Conservation (phyloP, 495 filamentous ascomycete species). For the Articulospora tetracladia region DNA sequence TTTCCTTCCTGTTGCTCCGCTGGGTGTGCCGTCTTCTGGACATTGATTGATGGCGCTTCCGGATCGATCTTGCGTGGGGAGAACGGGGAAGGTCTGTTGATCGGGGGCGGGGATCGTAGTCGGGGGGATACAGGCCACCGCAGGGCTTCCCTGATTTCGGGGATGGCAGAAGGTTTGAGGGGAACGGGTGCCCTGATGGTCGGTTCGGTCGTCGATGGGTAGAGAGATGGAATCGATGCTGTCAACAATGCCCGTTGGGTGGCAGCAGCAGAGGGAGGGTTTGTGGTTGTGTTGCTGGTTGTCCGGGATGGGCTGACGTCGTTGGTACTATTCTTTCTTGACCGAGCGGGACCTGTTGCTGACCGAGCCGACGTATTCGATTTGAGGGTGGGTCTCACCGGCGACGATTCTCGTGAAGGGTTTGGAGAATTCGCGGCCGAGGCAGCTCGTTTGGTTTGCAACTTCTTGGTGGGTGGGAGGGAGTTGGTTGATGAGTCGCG, state of each 20-base stretch:
- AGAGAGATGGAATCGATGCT: slow-evolving; percentile 55
- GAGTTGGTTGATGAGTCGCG: slow-evolving; percentile 21
- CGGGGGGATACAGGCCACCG: slow-evolving; percentile 66
- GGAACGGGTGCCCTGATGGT: slow-evolving; percentile 55
- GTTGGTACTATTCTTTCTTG: slow-evolving; percentile 64
- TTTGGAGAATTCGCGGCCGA: slow-evolving; percentile 44
- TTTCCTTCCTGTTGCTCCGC: slow-evolving; percentile 31
- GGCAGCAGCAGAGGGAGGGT: slow-evolving; percentile 54
- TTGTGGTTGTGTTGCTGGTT: slow-evolving; percentile 40
- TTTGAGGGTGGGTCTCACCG: slow-evolving; percentile 34
- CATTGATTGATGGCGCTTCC: slow-evolving; percentile 48
- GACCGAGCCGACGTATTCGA: slow-evolving; percentile 24
- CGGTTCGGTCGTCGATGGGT: slow-evolving; percentile 45
- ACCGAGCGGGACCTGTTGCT: slow-evolving; percentile 39
- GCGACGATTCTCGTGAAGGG: slow-evolving; percentile 48
- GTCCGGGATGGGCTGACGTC: slow-evolving; percentile 65
- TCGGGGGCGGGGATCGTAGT: slow-evolving; percentile 64
- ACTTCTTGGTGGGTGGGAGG: slow-evolving; percentile 22
- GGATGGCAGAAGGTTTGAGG: slow-evolving; percentile 49
- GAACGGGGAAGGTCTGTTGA: slow-evolving; percentile 34
- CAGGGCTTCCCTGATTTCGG: slow-evolving; percentile 51
- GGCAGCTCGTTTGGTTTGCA: slow-evolving; percentile 23
- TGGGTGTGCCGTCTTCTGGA: slow-evolving; percentile 48
- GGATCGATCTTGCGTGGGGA: slow-evolving; percentile 42
- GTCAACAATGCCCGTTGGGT: slow-evolving; percentile 63